phyloP scores from a whole-genome alignment of 73 alveolate genomes.

The Effrenium voratum region DNA sequence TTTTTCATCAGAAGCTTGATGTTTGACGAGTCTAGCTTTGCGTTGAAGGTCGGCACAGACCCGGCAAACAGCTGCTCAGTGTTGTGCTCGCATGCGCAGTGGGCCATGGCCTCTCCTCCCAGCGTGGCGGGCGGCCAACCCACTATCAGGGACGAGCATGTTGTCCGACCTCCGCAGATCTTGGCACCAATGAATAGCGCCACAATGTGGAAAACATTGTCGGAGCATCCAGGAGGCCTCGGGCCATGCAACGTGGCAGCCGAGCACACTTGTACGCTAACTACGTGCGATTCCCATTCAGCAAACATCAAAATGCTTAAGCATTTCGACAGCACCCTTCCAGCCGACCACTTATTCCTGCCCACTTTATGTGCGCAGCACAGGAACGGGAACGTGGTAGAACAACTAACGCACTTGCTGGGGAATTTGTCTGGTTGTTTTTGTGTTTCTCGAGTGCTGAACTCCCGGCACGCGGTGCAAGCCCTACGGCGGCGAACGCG shows the following conservation, averaged over 20 bases:
- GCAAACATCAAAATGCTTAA: conserved; percentile 16
- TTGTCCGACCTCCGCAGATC: background rate
- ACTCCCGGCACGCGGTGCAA: too few relatives aligned
- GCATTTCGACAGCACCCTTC: background rate
- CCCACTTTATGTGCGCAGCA: conserved; percentile 43
- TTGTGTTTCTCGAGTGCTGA: too few relatives aligned
- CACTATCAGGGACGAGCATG: background rate
- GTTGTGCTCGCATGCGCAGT: background rate
- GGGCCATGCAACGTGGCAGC: background rate
- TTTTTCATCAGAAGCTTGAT: background rate
- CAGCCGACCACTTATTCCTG: background rate
- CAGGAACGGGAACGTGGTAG: conserved; percentile 53
- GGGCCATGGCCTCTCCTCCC: background rate
- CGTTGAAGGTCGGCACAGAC: background rate
- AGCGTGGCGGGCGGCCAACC: background rate
- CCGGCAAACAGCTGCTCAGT: background rate
- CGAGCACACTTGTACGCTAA: background rate
- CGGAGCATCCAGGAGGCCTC: background rate
- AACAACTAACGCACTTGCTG: too few relatives aligned
- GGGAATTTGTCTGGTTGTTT: too few relatives aligned
- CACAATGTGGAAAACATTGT: background rate
- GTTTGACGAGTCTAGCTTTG: conserved; percentile 16
- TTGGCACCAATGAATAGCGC: background rate
- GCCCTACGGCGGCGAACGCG: background rate
- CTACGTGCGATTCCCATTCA: conserved; percentile 26